Evolutionary conservation across 23 red algal species (phyloP), one percentile per base, ranked within the genome.

Genomic region (Agarophyton chilense): DNA sequence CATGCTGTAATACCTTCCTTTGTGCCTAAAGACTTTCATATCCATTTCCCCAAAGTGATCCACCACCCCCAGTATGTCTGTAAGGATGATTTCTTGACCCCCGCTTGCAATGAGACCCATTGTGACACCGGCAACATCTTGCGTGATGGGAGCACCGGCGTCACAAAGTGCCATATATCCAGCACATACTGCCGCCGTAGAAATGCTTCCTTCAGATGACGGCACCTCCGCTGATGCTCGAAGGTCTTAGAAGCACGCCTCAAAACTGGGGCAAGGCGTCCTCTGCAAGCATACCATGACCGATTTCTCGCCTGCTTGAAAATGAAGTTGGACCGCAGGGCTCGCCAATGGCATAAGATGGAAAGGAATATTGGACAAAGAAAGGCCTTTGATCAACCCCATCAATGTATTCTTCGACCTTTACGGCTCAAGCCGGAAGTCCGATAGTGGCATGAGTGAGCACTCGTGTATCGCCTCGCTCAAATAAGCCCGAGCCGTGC

Each of bases 1-100:
- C 61, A 87, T 11, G 83, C 72, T 58, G 81, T 89, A 26, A 94
- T 63, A 36, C 92, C 92, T 8, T 50, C 19, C 41, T 8, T 52
- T 38, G 92, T 84, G 10, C 92, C 92, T 7, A n/a, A 72, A 42
- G 24, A 94, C 92, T 77, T 98, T 98, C 90, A 92, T 88, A 78
- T 98, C 96, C 87, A 98, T 84, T 19, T 92, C 92, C 4, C 96
- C 96, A 52, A 79, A 89, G 77, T 94, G 92, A 78, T 98, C 96
- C 82, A 95, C 96, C 29, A 86, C 70, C 9, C 96, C 96, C 11
- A 98, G 70, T n/a, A 98, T 91, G 68, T 98, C 96, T 10, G 92
- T 94, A 10, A 98, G 78, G 62, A 98, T 49, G 14, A 89, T 42
- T 62, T 89, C 78, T 22, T 93, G 61, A 0, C 75, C 41, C 11